Evolutionary conservation across 2,329 filamentous ascomycete species (phyloP).

Genomic region (Sclerotinia sclerotiorum): DNA sequence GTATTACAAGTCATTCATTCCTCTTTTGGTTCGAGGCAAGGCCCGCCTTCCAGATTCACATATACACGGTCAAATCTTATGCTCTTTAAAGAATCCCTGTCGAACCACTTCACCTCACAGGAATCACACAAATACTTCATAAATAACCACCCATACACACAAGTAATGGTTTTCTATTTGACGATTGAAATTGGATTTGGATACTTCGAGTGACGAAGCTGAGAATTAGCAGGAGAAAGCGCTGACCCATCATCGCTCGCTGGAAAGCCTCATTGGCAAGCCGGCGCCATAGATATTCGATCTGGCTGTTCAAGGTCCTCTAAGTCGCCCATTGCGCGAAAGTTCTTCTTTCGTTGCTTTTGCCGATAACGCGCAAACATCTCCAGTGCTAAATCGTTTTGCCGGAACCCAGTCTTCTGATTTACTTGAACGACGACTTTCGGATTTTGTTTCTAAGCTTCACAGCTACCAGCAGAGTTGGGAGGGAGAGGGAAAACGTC

Average conservation of each 20-base stretch:
- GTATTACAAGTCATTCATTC: conserved; percentile 25
- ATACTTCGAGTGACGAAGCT: conserved; percentile 29
- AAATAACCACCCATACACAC: conserved; percentile 29
- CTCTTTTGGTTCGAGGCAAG: conserved; percentile 23
- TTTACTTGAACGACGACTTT: conserved; percentile 37
- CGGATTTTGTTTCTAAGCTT: conserved; percentile 41
- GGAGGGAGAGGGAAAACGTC: conserved; percentile 46
- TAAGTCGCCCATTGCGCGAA: conserved; percentile 41
- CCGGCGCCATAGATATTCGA: conserved; percentile 37
- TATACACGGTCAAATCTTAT: conserved; percentile 24
- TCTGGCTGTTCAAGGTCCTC: conserved; percentile 45
- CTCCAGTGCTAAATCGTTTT: conserved; percentile 36
- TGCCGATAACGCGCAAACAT: conserved; percentile 38
- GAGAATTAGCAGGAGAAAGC: conserved; percentile 32
- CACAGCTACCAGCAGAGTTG: conserved; percentile 41
- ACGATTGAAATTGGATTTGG: conserved; percentile 26
- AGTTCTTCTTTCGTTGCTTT: conserved; percentile 39
- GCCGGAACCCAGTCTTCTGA: conserved; percentile 36
- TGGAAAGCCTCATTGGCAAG: conserved; percentile 36
- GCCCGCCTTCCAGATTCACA: conserved; percentile 26
- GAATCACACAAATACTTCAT: conserved; percentile 31
- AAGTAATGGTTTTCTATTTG: conserved; percentile 32
- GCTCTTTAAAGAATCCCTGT: conserved; percentile 33
- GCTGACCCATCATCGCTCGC: conserved; percentile 33
- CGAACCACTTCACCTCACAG: conserved; percentile 36